Percentiles rank a stretch among this genome's conserved stretches.
These are phyloP conservation scores for grape (Vitis vinifera) DNA, from an alignment of 164 flowering plant genomes.

Conservation along the genomic window ASM3070453v1 NC_081817.1:6725501-6726000, in stretches of 20 bases:
- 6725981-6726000: constrained; percentile 78
- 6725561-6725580: not conserved
- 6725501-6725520: constrained; percentile 68
- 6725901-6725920: no score
- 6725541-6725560: constrained; percentile 53
- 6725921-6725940: not conserved
- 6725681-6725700: constrained; percentile 64
- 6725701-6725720: constrained; percentile 48
- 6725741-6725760: constrained; percentile 49
- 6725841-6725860: constrained; percentile 1
- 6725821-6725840: constrained; percentile 35
- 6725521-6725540: constrained; percentile 73
- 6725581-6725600: not conserved
- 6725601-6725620: not conserved
- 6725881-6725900: not conserved
- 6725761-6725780: constrained; percentile 46
- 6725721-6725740: constrained; percentile 65
- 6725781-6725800: constrained; percentile 45
- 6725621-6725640: not conserved
- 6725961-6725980: constrained; percentile 56
- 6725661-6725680: constrained; percentile 83
- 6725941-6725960: constrained; percentile 57
- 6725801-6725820: constrained; percentile 63
- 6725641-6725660: not conserved
- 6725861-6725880: not conserved